These are phyloP conservation scores for Leonotis leonurus DNA, from an alignment of 257 asterid species.

Conservation along the genomic window DNA sequence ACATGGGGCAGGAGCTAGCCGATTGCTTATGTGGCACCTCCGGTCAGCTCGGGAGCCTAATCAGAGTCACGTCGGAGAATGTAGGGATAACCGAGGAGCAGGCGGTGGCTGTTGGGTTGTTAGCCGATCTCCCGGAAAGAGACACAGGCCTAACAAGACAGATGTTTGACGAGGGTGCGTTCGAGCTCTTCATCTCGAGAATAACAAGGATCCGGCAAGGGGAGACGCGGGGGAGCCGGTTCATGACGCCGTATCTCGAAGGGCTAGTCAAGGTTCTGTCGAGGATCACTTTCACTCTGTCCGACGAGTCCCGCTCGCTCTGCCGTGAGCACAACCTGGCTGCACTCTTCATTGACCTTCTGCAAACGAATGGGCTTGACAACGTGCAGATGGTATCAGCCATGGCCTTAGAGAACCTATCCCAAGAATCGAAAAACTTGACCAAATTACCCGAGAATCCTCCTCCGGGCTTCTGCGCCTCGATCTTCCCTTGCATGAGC, in stretches of 20 bases:
- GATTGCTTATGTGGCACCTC: slow-evolving; percentile 63
- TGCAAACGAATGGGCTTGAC: slow-evolving; percentile 77
- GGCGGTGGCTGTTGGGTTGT: slow-evolving; percentile 73
- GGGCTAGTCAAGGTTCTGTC: slow-evolving; percentile 88
- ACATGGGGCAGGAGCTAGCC: slow-evolving; percentile 81
- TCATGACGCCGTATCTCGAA: slow-evolving; percentile 77
- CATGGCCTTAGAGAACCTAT: slow-evolving; percentile 79
- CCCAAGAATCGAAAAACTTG: slow-evolving; percentile 61
- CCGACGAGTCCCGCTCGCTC: slow-evolving; percentile 47
- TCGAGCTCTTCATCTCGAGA: slow-evolving; percentile 47
- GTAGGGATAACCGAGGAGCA: slow-evolving; percentile 76
- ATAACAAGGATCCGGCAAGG: slow-evolving; percentile 61
- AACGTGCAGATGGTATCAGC: slow-evolving; percentile 92
- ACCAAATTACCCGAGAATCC: slow-evolving; percentile 62
- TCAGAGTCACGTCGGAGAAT: slow-evolving; percentile 56
- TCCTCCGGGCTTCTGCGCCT: slow-evolving; percentile 45
- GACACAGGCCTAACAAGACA: slow-evolving; percentile 68
- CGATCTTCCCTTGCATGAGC: slow-evolving; percentile 68
- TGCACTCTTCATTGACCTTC: slow-evolving; percentile 59
- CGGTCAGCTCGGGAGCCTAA: slow-evolving; percentile 69
- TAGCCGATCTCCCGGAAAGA: slow-evolving; percentile 86
- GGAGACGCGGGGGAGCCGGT: slow-evolving; percentile 70
- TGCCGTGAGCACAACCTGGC: slow-evolving; percentile 62
- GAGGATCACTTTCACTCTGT: slow-evolving; percentile 60
- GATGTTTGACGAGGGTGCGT: slow-evolving; percentile 73